phyloP scores from a whole-genome alignment of 768 basidiomycete genomes.

The Lactarius pseudohatsudake region DNA sequence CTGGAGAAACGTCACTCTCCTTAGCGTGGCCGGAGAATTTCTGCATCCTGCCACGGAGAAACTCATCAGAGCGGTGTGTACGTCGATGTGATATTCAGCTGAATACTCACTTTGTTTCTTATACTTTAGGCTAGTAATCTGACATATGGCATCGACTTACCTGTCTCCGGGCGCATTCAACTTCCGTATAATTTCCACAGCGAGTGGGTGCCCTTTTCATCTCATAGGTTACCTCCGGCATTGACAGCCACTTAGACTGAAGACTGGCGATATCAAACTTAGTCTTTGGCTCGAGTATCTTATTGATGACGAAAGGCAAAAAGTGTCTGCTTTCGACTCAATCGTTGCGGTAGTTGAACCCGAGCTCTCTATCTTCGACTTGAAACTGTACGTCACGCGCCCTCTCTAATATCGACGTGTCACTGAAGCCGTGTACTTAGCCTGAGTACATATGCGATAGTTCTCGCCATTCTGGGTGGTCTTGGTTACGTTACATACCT shows the following conservation, averaged over 20 bases:
- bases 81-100: constrained; percentile 4
- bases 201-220: constrained; percentile 57
- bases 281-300: constrained; percentile 75
- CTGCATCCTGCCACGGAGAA: constrained; percentile 60
- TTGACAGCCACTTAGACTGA: constrained; percentile 2
- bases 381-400: constrained; percentile 64
- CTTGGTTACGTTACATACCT: constrained; percentile 63
- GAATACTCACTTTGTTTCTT: constrained; percentile 8
- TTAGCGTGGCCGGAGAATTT: constrained; percentile 65
- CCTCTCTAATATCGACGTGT: constrained; percentile 11
- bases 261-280: constrained; percentile 46
- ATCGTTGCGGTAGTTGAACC: constrained; percentile 81
- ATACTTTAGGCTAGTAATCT: constrained; percentile 55
- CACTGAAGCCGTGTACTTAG: constrained; percentile 33
- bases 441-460: constrained; percentile 69
- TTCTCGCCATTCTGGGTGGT: constrained; percentile 60
- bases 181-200: constrained; percentile 76
- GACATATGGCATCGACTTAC: constrained; percentile 51
- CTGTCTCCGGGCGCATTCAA: constrained; percentile 57
- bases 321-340: constrained; percentile 70
- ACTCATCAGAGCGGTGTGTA: constrained; percentile 72
- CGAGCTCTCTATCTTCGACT: constrained; percentile 71
- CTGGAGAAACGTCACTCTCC: constrained; percentile 65
- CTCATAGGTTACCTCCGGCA: constrained; percentile 10
- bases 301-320: constrained; percentile 54